phyloP scores from a whole-genome alignment of 2,329 filamentous ascomycete genomes.

The Aspergillus sp. region DNA sequence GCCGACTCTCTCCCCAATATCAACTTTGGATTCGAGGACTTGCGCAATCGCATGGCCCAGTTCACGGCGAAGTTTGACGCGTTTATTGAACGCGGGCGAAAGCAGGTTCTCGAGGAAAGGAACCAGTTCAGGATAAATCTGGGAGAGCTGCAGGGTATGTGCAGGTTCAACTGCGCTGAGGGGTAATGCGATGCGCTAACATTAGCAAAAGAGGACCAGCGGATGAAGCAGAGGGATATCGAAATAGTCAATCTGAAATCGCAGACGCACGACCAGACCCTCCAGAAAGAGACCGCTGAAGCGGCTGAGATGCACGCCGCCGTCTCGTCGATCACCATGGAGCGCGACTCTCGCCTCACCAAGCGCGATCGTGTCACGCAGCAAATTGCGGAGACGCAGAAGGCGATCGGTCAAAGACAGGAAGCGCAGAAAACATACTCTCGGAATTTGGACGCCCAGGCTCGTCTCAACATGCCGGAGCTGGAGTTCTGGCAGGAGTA shows the following conservation, averaged over 20 bases:
- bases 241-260: conserved; percentile 58
- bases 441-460: conserved; percentile 68
- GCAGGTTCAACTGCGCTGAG: not conserved
- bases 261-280: conserved; percentile 45
- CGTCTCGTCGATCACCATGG: conserved; percentile 47
- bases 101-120: conserved; percentile 81
- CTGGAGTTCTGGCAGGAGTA: conserved; percentile 93
- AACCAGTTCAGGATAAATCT: conserved; percentile 89
- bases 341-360: conserved; percentile 46
- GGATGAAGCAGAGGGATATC: conserved; percentile 79
- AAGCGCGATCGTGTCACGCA: conserved; percentile 48
- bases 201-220: conserved; percentile 64
- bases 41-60: conserved; percentile 88
- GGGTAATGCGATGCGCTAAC: conserved; percentile 3
- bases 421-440: conserved; percentile 44
- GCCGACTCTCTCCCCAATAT: conserved; percentile 68
- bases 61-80: conserved; percentile 86
- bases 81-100: conserved; percentile 85
- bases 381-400: conserved; percentile 45
- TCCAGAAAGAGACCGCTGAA: conserved; percentile 53
- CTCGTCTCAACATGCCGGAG: conserved; percentile 83
- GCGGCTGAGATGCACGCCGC: conserved; percentile 53
- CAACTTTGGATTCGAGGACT: conserved; percentile 91
- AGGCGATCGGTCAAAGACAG: conserved; percentile 36
- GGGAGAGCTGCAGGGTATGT: conserved; percentile 74